Evolutionary conservation across 148 eudicot species (phyloP).

Genomic region (Simmondsia chinensis): DNA sequence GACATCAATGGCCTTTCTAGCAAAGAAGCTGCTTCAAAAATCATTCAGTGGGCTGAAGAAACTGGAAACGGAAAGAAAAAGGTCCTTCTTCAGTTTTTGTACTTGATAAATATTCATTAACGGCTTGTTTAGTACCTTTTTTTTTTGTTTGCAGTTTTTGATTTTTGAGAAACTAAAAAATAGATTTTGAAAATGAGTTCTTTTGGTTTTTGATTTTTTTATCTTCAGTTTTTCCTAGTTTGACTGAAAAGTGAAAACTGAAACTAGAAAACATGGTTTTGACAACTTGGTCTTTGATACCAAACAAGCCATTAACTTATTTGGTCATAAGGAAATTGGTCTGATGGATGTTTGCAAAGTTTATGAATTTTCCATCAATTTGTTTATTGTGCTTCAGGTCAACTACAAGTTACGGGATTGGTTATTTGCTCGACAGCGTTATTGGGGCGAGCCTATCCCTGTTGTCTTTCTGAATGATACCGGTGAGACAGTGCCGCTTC

Average conservation of each 20-base stretch:
- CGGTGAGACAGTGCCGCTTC: conserved; percentile 57
- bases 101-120: conserved; percentile 5
- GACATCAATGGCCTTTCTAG: conserved; percentile 70
- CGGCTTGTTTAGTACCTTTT: no score
- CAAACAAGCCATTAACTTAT: not conserved
- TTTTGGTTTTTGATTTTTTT: no score
- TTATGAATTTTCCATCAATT: no score
- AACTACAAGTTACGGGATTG: conserved; percentile 94
- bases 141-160: no score
- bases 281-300: no score
- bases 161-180: no score
- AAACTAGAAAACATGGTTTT: no score
- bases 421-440: conserved; percentile 98
- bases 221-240: no score
- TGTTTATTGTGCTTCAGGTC: conserved; percentile 49
- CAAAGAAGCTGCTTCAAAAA: conserved; percentile 66
- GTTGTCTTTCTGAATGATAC: conserved; percentile 59
- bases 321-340: not conserved
- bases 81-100: conserved; percentile 24
- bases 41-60: conserved; percentile 76
- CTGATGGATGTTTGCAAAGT: no score
- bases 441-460: conserved; percentile 99
- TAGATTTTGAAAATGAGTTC: no score
- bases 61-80: conserved; percentile 76
- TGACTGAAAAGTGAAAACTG: no score